phyloP scores from a whole-genome alignment of 2,329 filamentous ascomycete species.

The Phaeophleospora eucalypticola region DNA sequence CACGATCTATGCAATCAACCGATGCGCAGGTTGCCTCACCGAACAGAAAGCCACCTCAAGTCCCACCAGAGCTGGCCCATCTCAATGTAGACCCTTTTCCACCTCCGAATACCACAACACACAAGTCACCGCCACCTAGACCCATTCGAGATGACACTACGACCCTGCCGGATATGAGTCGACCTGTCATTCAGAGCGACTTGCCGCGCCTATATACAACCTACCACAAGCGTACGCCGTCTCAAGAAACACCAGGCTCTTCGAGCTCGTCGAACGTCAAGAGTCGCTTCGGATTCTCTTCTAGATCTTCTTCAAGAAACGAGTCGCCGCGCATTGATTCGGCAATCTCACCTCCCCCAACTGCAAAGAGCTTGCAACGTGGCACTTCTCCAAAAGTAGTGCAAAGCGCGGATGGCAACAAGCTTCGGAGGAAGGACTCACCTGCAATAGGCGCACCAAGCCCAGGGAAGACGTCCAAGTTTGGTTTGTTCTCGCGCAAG shows the following conservation, averaged over 20 bases:
- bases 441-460: constrained; percentile 50
- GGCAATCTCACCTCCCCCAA: constrained; percentile 28
- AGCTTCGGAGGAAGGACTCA: constrained; percentile 30
- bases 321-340: constrained; percentile 32
- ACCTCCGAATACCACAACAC: constrained; percentile 36
- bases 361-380: constrained; percentile 19
- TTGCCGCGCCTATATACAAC: constrained; percentile 45
- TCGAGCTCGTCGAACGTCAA: constrained; percentile 34
- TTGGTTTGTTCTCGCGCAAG: constrained; percentile 73
- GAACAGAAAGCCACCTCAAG: constrained; percentile 7
- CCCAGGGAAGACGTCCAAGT: constrained; percentile 59
- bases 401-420: constrained; percentile 6
- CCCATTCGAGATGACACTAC: constrained; percentile 46
- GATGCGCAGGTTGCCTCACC: constrained; percentile 8
- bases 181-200: constrained; percentile 55
- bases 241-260: constrained; percentile 41
- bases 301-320: constrained; percentile 31
- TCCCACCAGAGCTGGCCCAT: constrained; percentile 44
- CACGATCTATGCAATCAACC: neutral
- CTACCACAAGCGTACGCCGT: constrained; percentile 50
- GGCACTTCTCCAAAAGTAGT: constrained; percentile 16
- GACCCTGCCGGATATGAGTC: constrained; percentile 41
- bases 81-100: constrained; percentile 58
- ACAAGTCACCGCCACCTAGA: constrained; percentile 41
- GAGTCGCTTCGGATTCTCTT: constrained; percentile 36